Evolutionary conservation across 306 rosid genomes (phyloP).

Genomic region (Trifolium pratense): DNA sequence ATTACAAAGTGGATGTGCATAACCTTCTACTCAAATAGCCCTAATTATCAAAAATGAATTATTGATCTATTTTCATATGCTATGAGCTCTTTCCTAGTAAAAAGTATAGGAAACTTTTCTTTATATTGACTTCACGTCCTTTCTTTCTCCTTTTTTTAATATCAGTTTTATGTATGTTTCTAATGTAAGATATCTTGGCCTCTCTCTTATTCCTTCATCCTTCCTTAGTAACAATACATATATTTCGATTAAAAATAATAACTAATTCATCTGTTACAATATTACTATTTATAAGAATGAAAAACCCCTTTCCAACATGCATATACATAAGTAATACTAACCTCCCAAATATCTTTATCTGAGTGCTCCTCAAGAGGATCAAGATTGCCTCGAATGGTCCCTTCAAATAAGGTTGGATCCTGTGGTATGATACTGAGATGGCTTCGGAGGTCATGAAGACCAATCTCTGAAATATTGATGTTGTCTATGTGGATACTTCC

Average conservation of each 20-base stretch:
- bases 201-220: too few relatives aligned
- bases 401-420: slow-evolving; percentile 98
- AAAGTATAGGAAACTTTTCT: too few relatives aligned
- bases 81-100: not conserved
- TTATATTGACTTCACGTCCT: too few relatives aligned
- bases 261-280: not conserved
- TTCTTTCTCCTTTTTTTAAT: too few relatives aligned
- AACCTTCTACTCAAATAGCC: slow-evolving; percentile 1
- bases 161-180: too few relatives aligned
- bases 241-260: too few relatives aligned
- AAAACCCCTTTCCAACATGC: not conserved
- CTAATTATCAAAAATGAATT: slow-evolving; percentile 14
- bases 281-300: not conserved
- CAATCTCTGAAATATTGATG: slow-evolving; percentile 75
- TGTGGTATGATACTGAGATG: slow-evolving; percentile 97
- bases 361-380: slow-evolving; percentile 98
- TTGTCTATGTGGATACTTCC: slow-evolving; percentile 86
- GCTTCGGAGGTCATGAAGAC: slow-evolving; percentile 97
- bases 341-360: slow-evolving; percentile 95
- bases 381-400: slow-evolving; percentile 88
- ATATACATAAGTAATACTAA: slow-evolving; percentile 43
- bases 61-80: slow-evolving; percentile 8
- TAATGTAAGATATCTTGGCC: too few relatives aligned
- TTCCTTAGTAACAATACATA: too few relatives aligned
- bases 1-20: slow-evolving; percentile 34